Evolutionary conservation across 352 stramenopile species (phyloP), one percentile per base, ranked within the genome.

Genomic region (Globisporangium alternatum): DNA sequence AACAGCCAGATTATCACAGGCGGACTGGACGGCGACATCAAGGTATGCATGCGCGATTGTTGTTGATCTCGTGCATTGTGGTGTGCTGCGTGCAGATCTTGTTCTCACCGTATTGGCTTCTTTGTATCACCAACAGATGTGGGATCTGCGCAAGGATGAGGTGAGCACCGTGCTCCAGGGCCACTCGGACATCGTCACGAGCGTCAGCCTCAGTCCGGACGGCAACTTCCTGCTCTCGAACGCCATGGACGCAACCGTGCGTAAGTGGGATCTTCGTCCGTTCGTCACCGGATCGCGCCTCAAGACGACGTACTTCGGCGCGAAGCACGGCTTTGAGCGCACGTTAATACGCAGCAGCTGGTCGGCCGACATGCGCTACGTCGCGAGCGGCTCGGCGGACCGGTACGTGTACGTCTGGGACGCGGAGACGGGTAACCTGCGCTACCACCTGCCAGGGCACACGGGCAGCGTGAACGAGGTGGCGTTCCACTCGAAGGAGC

Each of bases 331-430:
- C 76, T 94, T 96, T 56, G 94, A 98, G 68, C 93, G 95, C 66
- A 96, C 93, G 62, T 74, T 98, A 48, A 91, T 98, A 56, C 93
- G 95, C 62, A 95, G 89, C 66, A 76, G 89, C 19, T 98, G 95
- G 95, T 97, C 89, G 33, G 58, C 74, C 21, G 86, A 96, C 72
- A 92, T 93, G 81, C 81, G 77, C 21, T 88, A 90, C 65, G 90
- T 98, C 17, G 83, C 80, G 28, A 88, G 81, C 61, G 92, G 91
- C n/a, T 97, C 87, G 41, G 88, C 91, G 3, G 92, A 98, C 76
- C 80, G 89, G 45, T 88, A 93, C 62, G 95, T 98, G 68, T 97
- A 98, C 78, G 86, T 99, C 64, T 99, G 95, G 95, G 96, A 99
- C 74, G 83, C 92, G 57, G 79, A 95, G 33, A 92, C 85, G 56